These are phyloP conservation scores for Lepidium aucheri DNA, from an alignment of 345 rosid species.

Conservation along the genomic window DNA sequence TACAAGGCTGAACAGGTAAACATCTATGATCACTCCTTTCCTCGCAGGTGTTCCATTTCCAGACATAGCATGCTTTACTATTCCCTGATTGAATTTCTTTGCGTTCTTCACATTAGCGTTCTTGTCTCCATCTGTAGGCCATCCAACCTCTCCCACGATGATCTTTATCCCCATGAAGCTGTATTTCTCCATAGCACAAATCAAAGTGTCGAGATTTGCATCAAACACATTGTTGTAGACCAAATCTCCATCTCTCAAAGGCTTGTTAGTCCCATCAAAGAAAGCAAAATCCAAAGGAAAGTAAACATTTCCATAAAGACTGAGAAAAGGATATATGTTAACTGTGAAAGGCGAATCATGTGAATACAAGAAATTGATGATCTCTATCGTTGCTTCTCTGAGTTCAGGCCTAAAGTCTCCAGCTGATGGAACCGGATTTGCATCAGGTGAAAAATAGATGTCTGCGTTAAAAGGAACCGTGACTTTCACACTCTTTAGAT, in stretches of 20 bases:
- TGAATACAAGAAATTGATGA: conserved; percentile 46
- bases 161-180: conserved; percentile 58
- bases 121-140: conserved; percentile 77
- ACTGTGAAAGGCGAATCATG: conserved; percentile 58
- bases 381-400: conserved; percentile 41
- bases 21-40: conserved; percentile 39
- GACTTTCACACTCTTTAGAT: conserved; percentile 39
- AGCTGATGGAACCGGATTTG: conserved; percentile 58
- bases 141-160: conserved; percentile 68
- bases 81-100: conserved; percentile 56
- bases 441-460: conserved; percentile 41
- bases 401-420: conserved; percentile 62
- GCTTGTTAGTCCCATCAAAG: conserved; percentile 46
- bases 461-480: conserved; percentile 79
- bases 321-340: conserved; percentile 81
- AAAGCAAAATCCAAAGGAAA: conserved; percentile 71
- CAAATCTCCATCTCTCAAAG: conserved; percentile 48
- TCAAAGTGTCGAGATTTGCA: conserved; percentile 66
- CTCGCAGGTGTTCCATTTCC: conserved; percentile 64
- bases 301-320: conserved; percentile 49
- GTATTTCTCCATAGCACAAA: conserved; percentile 49
- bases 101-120: conserved; percentile 46
- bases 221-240: conserved; percentile 64
- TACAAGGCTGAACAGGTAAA: conserved; percentile 55
- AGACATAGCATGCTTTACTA: conserved; percentile 39